Base-by-base conservation (phyloP, 805 yeast genomes). In the Cyberlindnera maritima region DNA sequence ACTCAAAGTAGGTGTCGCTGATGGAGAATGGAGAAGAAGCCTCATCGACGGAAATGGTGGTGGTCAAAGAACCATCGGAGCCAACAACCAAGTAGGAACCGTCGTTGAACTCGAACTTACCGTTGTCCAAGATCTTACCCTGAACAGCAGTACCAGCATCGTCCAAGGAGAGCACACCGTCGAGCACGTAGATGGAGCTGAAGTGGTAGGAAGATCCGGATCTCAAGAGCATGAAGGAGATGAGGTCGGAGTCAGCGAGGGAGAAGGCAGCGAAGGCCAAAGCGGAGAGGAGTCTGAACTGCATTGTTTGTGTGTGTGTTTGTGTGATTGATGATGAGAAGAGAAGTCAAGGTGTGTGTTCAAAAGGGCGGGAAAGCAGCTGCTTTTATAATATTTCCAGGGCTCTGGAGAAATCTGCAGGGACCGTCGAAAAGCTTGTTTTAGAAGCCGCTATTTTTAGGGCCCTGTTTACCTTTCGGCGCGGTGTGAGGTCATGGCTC, bases 21-120 rank as follows among this genome's bases (percentile, higher is more conserved):
- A 76, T 64, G 20, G 72, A 54, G 55, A 71, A 76, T 3, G 73
- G 71, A 17, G 64, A 48, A 31, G 72, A 59, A 37, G 71, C 65
- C n/a, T 56, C 58, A 13, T 18, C 21, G 4, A 8, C 35, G 17
- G 53, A 12, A 29, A 52, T 13, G 29, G 55, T 55, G 34, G 63
- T 39, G 32, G 61, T 63, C 20, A 60, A 55, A 15, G 55, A 28
- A 46, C 53, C 59, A 39, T 59, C 64, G 18, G 34, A 8, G 36
- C 40, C 45, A 18, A 60, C 61, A 39, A 56, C 58, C 25, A 59
- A 64, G 50, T 44, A 66, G 17, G 57, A 51, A 37, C 57, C 63
- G 43, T 62, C 66, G 25, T 43, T 20, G 14, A 62, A 51, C 47
- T 62, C 56, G 43, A 67, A 57, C 35, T 48, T 51, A 49, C 70